phyloP scores from a whole-genome alignment of 2,329 filamentous ascomycete genomes.

The Clonostachys byssicola region DNA sequence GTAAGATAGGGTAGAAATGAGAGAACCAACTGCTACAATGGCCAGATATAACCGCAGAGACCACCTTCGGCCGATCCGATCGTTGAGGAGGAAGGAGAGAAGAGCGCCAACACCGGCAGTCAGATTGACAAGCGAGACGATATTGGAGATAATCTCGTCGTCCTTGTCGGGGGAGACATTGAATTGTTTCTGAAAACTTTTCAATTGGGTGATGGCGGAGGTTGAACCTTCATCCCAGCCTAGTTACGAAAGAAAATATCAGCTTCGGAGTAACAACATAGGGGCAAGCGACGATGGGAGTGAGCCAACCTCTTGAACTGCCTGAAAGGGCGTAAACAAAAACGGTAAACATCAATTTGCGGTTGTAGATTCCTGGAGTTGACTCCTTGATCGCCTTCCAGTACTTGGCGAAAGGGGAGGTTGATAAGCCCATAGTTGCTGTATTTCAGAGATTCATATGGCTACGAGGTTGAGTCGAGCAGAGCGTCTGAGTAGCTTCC shows the following conservation, averaged over 20 bases:
- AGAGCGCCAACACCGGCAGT: constrained; percentile 11
- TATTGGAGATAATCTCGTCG: constrained; percentile 17
- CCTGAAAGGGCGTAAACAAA: constrained; percentile 11
- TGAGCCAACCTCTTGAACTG: constrained; percentile 6
- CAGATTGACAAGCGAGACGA: constrained; percentile 27
- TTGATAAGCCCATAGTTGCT: no score
- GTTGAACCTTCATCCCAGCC: constrained; percentile 12
- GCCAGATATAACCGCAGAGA: constrained; percentile 27
- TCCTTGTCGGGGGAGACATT: constrained; percentile 9
- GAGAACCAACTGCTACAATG: constrained; percentile 24
- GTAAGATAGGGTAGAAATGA: constrained; percentile 20
- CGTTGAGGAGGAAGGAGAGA: constrained; percentile 28
- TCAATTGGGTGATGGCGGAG: constrained; percentile 20
- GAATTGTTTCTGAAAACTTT: constrained; percentile 26
- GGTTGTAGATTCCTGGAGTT: constrained; percentile 8
- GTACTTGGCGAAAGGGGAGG: constrained; percentile 6
- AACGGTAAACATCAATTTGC: constrained; percentile 6
- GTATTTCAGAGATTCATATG: no score
- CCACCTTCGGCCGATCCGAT: constrained; percentile 31
- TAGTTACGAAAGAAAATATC: not conserved
- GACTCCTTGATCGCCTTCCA: constrained; percentile 6
- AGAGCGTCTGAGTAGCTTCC: no score
- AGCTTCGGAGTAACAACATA: not conserved
- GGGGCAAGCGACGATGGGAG: no score
- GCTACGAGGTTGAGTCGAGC: no score